Percentiles rank a stretch among this genome's conserved stretches.
Conservation (phyloP, 495 filamentous ascomycete species). For the Trichoderma asperelloides region DNA sequence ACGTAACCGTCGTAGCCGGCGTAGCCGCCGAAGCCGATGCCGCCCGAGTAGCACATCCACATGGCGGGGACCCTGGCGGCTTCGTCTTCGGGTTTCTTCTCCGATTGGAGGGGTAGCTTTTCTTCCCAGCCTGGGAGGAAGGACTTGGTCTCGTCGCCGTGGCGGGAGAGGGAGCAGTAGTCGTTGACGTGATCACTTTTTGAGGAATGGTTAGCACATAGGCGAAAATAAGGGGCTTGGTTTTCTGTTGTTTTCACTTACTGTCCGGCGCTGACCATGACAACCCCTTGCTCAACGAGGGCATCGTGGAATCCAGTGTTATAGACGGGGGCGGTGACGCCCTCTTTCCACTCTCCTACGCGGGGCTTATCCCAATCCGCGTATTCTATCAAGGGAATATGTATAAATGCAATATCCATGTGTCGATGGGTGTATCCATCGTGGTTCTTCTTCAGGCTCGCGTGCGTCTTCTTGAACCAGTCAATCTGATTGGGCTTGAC, state of each 20-base stretch:
- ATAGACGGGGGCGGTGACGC: conserved; percentile 73
- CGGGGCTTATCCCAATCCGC: conserved; percentile 36
- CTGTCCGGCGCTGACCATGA: conserved; percentile 88
- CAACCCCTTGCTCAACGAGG: conserved; percentile 70
- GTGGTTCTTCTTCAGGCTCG: conserved; percentile 57
- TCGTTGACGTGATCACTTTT: conserved; percentile 88
- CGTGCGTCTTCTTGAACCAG: conserved; percentile 78
- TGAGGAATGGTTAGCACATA: conserved; percentile 10
- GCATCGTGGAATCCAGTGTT: conserved; percentile 86
- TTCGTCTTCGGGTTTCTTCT: conserved; percentile 20
- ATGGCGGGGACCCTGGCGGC: conserved; percentile 47
- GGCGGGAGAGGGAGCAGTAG: conserved; percentile 68
- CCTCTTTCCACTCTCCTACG: conserved; percentile 63
- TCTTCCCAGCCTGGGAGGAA: not conserved
- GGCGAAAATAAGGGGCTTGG: not conserved
- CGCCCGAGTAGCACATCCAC: conserved; percentile 99
- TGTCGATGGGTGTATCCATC: conserved; percentile 81
- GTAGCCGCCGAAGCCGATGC: conserved; percentile 84
- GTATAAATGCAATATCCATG: conserved; percentile 94
- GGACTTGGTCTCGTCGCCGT: conserved; percentile 26
- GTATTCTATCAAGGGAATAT: conserved; percentile 93
- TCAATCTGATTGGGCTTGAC: conserved; percentile 85
- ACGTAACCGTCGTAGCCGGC: conserved; percentile 81
- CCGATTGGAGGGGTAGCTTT: not conserved
- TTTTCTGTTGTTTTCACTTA: conserved; percentile 32